Conservation (phyloP, 306 rosid species). For the Prunus mongolica region DNA sequence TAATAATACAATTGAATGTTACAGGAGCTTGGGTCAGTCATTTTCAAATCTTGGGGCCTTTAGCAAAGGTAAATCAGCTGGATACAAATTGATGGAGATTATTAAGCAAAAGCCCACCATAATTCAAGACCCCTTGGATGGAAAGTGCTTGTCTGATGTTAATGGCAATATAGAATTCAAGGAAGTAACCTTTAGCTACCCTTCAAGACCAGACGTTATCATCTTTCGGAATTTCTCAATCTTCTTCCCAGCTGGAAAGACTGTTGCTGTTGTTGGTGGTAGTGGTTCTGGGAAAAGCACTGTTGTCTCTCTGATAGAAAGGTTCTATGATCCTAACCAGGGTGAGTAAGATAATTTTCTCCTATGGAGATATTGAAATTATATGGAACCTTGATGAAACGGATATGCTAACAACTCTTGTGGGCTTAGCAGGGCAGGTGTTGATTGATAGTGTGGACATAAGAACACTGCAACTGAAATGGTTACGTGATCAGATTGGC, state of each 20-base stretch:
- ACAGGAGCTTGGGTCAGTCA: constrained; percentile 98
- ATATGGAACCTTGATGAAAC: background rate
- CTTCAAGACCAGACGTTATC: constrained; percentile 85
- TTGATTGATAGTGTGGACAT: constrained; percentile 82
- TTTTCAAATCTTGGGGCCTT: constrained; percentile 96
- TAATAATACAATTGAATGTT: constrained; percentile 14
- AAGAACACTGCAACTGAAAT: constrained; percentile 69
- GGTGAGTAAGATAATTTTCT: constrained; percentile 38
- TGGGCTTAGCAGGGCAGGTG: constrained; percentile 66
- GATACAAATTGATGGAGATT: constrained; percentile 92
- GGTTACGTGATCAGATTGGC: constrained; percentile 96
- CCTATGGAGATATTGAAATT: background rate
- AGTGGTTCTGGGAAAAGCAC: constrained; percentile 99
- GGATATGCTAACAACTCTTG: constrained; percentile 11
- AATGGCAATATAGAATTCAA: constrained; percentile 85
- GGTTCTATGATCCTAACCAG: constrained; percentile 94
- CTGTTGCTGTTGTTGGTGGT: constrained; percentile 94
- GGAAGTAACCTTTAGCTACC: constrained; percentile 88
- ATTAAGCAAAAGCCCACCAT: constrained; percentile 85
- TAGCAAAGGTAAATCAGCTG: constrained; percentile 96
- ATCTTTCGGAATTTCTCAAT: constrained; percentile 78
- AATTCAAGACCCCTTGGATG: constrained; percentile 63
- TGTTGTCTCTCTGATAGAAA: constrained; percentile 88
- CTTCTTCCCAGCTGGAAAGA: constrained; percentile 93
- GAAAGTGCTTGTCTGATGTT: constrained; percentile 67